Evolutionary conservation across 2,329 filamentous ascomycete species (phyloP).

Genomic region (Tolypocladium sp.): DNA sequence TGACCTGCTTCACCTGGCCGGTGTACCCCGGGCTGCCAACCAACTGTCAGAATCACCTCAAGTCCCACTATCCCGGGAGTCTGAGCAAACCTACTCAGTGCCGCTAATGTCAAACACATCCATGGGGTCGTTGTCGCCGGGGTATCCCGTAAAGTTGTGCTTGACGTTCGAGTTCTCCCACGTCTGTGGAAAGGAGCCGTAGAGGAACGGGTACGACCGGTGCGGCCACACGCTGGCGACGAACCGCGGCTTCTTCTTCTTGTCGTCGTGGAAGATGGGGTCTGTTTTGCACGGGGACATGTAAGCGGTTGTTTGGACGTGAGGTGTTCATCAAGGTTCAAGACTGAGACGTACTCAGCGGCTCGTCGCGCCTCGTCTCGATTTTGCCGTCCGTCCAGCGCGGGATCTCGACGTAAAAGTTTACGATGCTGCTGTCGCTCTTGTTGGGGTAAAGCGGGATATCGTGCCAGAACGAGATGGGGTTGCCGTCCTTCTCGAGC

Average conservation of each 20-base stretch:
- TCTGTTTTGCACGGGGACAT: neutral
- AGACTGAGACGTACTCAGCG: constrained; percentile 18
- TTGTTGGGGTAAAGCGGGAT: constrained; percentile 27
- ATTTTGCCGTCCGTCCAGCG: constrained; percentile 30
- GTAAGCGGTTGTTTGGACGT: too few species aligned
- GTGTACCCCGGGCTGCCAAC: constrained; percentile 14
- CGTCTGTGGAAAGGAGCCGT: constrained; percentile 33
- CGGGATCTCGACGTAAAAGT: constrained; percentile 31
- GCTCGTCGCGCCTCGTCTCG: constrained; percentile 28
- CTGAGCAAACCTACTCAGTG: constrained; percentile 12
- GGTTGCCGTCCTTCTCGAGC: constrained; percentile 27
- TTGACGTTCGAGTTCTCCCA: constrained; percentile 33
- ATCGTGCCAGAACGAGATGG: constrained; percentile 33
- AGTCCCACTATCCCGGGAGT: too few species aligned
- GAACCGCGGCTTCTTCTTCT: constrained; percentile 24
- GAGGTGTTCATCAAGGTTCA: too few species aligned
- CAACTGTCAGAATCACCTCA: too few species aligned
- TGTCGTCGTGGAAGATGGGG: constrained; percentile 32
- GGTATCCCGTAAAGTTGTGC: constrained; percentile 25
- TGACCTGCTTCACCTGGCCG: constrained; percentile 31
- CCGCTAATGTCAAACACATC: constrained; percentile 29
- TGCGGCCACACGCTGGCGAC: constrained; percentile 33
- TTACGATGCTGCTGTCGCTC: constrained; percentile 23
- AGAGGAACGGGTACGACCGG: constrained; percentile 32
- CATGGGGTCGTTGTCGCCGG: constrained; percentile 32